These are phyloP conservation scores for Entophlyctis luteolus DNA, from an alignment of 192 early-diverging fungal species.

Conservation along the genomic window DNA sequence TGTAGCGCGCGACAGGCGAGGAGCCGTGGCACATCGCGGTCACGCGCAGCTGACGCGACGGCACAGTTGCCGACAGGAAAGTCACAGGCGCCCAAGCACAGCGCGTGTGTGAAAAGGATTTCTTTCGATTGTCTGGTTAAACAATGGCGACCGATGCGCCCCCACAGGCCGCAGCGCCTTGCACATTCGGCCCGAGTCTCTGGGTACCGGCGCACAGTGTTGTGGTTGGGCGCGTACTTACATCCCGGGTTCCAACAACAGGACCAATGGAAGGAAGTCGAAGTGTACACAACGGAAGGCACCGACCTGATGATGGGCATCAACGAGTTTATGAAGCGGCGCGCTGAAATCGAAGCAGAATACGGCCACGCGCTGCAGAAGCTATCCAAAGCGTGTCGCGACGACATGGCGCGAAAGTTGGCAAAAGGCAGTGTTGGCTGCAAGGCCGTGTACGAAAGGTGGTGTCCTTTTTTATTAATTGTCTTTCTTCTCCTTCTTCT, in stretches of 20 bases:
- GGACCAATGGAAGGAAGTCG: slow-evolving; percentile 42
- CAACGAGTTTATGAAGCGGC: slow-evolving; percentile 42
- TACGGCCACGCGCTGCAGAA: slow-evolving; percentile 34
- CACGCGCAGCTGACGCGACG: too few species aligned
- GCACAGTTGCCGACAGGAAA: too few species aligned
- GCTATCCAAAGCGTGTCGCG: slow-evolving; percentile 33
- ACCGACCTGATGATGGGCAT: slow-evolving; percentile 31
- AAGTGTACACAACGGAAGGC: slow-evolving; percentile 28
- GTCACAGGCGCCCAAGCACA: too few species aligned
- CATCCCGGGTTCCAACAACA: neutral
- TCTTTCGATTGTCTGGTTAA: too few species aligned
- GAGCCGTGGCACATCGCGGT: too few species aligned
- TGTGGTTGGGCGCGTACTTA: neutral
- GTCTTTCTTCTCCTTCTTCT: neutral
- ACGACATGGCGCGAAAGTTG: slow-evolving; percentile 28
- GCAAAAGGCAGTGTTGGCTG: neutral
- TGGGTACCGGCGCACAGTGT: slow-evolving; percentile 2
- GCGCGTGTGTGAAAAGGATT: too few species aligned
- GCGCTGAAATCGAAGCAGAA: slow-evolving; percentile 40
- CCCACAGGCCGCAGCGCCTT: neutral
- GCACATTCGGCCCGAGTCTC: slow-evolving; percentile 10
- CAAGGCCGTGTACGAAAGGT: slow-evolving; percentile 38
- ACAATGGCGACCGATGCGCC: too few species aligned
- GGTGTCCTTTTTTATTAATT: neutral
- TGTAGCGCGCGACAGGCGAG: too few species aligned